Percentiles rank a stretch among this genome's conserved stretches.
These are phyloP conservation scores for Paratinospora sagittata DNA, from an alignment of 164 flowering plant species.

Conservation along the genomic window DNA sequence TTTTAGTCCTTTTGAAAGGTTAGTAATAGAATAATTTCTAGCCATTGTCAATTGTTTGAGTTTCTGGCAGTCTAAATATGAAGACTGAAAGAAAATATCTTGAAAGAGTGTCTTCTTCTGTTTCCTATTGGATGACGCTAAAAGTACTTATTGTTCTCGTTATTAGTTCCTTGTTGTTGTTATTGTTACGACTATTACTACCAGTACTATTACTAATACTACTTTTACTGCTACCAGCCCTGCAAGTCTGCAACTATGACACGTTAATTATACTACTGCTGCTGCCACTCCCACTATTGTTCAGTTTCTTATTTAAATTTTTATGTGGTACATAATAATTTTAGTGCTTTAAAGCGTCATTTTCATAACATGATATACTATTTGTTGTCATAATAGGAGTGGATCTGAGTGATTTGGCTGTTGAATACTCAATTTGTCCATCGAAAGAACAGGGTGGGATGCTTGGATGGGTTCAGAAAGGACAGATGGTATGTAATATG, in stretches of 20 bases:
- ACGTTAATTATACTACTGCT: background rate
- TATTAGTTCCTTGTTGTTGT: no score
- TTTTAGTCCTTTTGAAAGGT: background rate
- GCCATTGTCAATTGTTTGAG: background rate
- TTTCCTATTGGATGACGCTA: background rate
- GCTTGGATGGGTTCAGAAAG: slow-evolving; percentile 93
- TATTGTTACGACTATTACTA: background rate
- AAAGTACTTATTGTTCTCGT: background rate
- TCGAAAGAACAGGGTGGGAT: slow-evolving; percentile 85
- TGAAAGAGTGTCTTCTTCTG: background rate
- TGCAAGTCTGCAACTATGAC: background rate
- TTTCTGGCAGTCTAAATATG: background rate
- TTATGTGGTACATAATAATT: background rate
- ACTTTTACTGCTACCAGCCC: background rate
- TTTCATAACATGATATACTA: background rate
- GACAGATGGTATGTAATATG: slow-evolving; percentile 96
- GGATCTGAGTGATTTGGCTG: slow-evolving; percentile 87
- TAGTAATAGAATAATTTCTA: no score
- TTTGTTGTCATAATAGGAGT: slow-evolving; percentile 45
- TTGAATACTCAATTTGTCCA: slow-evolving; percentile 75
- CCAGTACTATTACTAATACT: background rate
- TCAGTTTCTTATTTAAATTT: background rate
- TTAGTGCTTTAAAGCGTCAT: slow-evolving; percentile 2
- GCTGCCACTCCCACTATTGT: background rate
- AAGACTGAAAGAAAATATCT: background rate